A percentile compares a stretch with the other conserved stretches of the same genome.
These are phyloP conservation scores for Huntiella omanensis DNA, from an alignment of 2,329 filamentous ascomycete species.

Conservation along the genomic window DNA sequence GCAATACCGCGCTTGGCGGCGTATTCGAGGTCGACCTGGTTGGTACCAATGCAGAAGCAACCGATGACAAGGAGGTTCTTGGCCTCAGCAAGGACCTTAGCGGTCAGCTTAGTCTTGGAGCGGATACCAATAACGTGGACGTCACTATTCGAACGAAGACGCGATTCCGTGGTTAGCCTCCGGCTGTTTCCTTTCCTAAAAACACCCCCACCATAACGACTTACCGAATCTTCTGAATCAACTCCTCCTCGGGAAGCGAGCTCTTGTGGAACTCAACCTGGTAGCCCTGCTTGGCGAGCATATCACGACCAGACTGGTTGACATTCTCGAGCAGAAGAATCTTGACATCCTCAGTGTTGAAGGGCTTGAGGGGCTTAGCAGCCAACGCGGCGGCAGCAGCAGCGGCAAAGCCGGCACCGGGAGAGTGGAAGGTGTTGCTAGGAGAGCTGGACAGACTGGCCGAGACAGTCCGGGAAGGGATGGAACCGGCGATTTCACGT, in stretches of 20 bases:
- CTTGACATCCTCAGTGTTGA: constrained; percentile 90
- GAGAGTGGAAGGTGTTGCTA: constrained; percentile 54
- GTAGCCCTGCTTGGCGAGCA: constrained; percentile 72
- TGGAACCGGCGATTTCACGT: constrained; percentile 28
- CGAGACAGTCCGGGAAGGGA: constrained; percentile 26
- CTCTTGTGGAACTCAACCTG: constrained; percentile 86
- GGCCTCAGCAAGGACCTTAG: constrained; percentile 67
- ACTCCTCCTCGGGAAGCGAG: constrained; percentile 75
- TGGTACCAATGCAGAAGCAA: constrained; percentile 98
- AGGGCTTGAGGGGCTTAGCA: constrained; percentile 74
- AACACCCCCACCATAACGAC: constrained; percentile 15
- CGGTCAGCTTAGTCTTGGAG: constrained; percentile 88
- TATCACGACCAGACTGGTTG: constrained; percentile 72
- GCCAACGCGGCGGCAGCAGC: constrained; percentile 20
- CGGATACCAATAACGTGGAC: constrained; percentile 96
- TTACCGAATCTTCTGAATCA: constrained; percentile 91
- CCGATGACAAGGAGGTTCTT: constrained; percentile 91
- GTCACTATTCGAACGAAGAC: constrained; percentile 35
- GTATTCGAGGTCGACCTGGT: constrained; percentile 75
- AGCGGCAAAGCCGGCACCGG: constrained; percentile 28
- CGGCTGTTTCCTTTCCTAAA: neutral
- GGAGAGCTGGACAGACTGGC: constrained; percentile 57
- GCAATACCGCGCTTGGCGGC: constrained; percentile 75
- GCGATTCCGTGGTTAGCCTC: neutral
- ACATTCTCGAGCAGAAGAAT: constrained; percentile 92